These are phyloP conservation scores for Populus trichocarpa DNA, from an alignment of 441 rosid species.

Conservation along the genomic window DNA sequence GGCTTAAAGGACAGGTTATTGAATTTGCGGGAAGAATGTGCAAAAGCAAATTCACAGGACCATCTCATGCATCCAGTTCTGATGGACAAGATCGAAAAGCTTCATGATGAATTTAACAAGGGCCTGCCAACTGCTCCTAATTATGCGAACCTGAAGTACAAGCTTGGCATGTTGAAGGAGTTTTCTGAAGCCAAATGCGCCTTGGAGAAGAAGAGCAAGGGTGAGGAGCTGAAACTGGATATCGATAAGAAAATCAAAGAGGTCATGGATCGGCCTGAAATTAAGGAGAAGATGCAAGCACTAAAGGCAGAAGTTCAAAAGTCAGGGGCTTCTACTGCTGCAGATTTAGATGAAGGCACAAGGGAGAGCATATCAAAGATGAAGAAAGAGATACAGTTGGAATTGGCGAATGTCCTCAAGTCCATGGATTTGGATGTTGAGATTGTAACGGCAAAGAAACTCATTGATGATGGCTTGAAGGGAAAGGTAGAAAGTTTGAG, in stretches of 20 bases:
- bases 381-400: conserved; percentile 51
- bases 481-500: conserved; percentile 39
- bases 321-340: conserved; percentile 47
- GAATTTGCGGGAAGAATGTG: conserved; percentile 45
- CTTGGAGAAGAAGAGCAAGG: conserved; percentile 33
- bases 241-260: conserved; percentile 58
- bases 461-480: conserved; percentile 24
- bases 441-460: conserved; percentile 30
- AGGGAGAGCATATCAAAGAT: conserved; percentile 44
- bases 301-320: conserved; percentile 47
- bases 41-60: conserved; percentile 45
- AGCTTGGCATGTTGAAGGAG: conserved; percentile 70
- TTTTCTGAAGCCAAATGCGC: conserved; percentile 52
- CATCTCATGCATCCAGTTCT: conserved; percentile 56
- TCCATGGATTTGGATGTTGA: conserved; percentile 61
- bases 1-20: conserved; percentile 56
- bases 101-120: conserved; percentile 52
- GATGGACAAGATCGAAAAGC: conserved; percentile 57
- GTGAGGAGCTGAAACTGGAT: conserved; percentile 43
- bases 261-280: conserved; percentile 46
- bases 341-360: conserved; percentile 49
- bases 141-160: conserved; percentile 51
- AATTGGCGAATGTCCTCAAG: conserved; percentile 42
- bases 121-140: conserved; percentile 57
- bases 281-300: conserved; percentile 62